Evolutionary conservation across 352 stramenopile genomes (phyloP), one percentile per base, ranked within the genome.

Genomic region (Pythium dissotocum): DNA sequence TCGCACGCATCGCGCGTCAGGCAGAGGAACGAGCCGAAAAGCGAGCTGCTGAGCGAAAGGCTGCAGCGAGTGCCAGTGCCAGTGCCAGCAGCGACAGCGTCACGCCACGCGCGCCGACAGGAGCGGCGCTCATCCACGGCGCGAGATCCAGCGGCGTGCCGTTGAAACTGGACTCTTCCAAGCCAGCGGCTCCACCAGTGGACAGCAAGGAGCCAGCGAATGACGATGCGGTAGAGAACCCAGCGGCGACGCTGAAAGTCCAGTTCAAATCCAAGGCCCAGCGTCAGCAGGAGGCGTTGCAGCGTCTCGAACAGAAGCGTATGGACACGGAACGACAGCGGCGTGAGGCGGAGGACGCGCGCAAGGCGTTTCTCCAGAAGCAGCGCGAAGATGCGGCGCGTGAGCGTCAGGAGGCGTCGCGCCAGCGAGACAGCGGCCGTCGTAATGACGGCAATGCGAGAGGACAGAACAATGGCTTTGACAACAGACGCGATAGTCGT

Each of bases 251-350:
- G 1, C 30, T 60, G 33, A 91, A 91, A 65, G 83, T 90, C 1
- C 75, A 58, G 49, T 97, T 97, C 67, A 79, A 83, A 0, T 90
- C 86, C 4, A 97, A 94, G 57, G 86, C 79, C 30, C 85, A 97
- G 77, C 77, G 89, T 33, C 76, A 95, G 66, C 73, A 90, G 65
- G 79, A 92, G 5, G 89, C 87, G 21, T 74, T 95, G 18, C 80
- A 80, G 70, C 77, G 73, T 26, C 72, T 97, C 26, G 77, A 94
- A 60, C 75, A 84, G 63, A 91, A 95, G 73, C 86, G 86, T 3
- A 48, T 70, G 32, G 83, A 91, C 73, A 77, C 86, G 75, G 78
- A 92, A 8, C 66, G 77, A 52, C 77, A 89, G 58, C 77, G 83
- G 0, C 79, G 85, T 52, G 77, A 82, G 14, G 77, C 71, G 3